phyloP scores from a whole-genome alignment of 345 rosid genomes.

The Eucalyptus decipiens region DNA sequence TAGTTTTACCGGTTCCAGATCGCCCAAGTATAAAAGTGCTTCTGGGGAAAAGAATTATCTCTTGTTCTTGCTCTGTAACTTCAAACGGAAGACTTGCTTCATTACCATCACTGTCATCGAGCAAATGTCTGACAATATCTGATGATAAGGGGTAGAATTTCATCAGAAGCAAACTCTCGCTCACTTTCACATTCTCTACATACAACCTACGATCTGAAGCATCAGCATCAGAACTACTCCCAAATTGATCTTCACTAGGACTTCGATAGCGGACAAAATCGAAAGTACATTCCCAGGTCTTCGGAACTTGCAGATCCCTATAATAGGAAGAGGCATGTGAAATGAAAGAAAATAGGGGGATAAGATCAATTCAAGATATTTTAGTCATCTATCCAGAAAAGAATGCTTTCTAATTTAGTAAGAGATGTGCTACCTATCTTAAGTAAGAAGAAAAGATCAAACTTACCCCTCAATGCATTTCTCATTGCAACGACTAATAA shows the following conservation, averaged over 20 bases:
- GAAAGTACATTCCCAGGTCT: constrained; percentile 12
- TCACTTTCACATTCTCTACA: constrained; percentile 30
- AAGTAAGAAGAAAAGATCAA: neutral
- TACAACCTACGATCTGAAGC: constrained; percentile 1
- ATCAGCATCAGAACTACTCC: neutral
- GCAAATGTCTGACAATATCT: constrained; percentile 16
- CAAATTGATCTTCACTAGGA: neutral
- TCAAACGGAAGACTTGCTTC: constrained; percentile 41
- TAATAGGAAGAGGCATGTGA: neutral
- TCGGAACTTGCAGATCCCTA: constrained; percentile 40
- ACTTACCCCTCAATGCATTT: constrained; percentile 43
- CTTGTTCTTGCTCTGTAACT: constrained; percentile 27
- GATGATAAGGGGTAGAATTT: constrained; percentile 40
- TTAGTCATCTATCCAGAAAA: neutral
- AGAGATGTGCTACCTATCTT: neutral
- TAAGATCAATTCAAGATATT: neutral
- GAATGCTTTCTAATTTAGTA: neutral
- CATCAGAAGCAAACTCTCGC: constrained; percentile 34
- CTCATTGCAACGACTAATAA: constrained; percentile 23
- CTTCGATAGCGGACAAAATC: constrained; percentile 7
- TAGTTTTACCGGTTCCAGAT: constrained; percentile 59
- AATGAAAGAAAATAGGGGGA: neutral
- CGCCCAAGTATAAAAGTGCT: constrained; percentile 39
- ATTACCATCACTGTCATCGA: constrained; percentile 17
- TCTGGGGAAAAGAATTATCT: constrained; percentile 18